phyloP scores from a whole-genome alignment of 192 early-diverging fungal species.

The Coemansia furcata region DNA sequence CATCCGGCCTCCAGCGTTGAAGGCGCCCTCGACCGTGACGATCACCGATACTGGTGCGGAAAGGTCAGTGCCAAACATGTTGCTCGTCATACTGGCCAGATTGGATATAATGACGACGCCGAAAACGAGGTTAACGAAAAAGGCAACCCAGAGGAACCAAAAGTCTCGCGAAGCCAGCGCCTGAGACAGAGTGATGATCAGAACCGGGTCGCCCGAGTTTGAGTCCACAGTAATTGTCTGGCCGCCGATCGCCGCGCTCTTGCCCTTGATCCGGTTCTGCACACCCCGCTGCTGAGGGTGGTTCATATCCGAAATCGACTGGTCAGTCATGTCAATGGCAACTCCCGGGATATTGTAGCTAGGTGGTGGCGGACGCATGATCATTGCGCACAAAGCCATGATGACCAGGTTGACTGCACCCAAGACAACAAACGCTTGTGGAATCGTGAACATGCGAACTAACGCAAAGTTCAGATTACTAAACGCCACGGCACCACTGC shows the following conservation, averaged over 20 bases:
- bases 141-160: slow-evolving; percentile 61
- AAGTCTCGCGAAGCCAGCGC: slow-evolving; percentile 60
- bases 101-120: slow-evolving; percentile 65
- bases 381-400: slow-evolving; percentile 60
- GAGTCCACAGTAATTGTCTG: slow-evolving; percentile 55
- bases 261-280: slow-evolving; percentile 50
- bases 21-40: slow-evolving; percentile 61
- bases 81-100: slow-evolving; percentile 60
- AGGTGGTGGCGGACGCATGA: slow-evolving; percentile 63
- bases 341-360: slow-evolving; percentile 59
- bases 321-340: slow-evolving; percentile 50
- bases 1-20: slow-evolving; percentile 60
- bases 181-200: slow-evolving; percentile 54
- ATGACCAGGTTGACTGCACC: slow-evolving; percentile 61
- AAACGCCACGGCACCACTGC: slow-evolving; percentile 67
- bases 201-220: slow-evolving; percentile 53
- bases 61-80: slow-evolving; percentile 53
- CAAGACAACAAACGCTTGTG: slow-evolving; percentile 63
- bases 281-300: slow-evolving; percentile 22
- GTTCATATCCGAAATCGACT: slow-evolving; percentile 39
- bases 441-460: slow-evolving; percentile 54
- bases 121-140: slow-evolving; percentile 63
- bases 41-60: slow-evolving; percentile 42
- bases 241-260: slow-evolving; percentile 39
- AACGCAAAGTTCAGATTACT: slow-evolving; percentile 63